Conservation (phyloP, 805 yeast genomes). For the Starmerella vaccinii region DNA sequence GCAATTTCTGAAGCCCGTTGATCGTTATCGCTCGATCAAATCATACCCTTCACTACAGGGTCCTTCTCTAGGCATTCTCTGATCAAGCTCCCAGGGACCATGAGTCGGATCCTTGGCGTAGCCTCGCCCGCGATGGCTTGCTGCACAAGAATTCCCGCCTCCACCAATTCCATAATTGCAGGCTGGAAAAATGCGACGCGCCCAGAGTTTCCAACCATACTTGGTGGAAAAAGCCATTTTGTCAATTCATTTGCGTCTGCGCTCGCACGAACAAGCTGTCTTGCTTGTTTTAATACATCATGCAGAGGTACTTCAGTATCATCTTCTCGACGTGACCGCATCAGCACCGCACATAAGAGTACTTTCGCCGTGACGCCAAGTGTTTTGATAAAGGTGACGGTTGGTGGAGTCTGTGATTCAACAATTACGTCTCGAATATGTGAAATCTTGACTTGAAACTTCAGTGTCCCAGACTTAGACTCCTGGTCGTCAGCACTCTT, state of each 20-base stretch:
- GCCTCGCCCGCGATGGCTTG: constrained; percentile 64
- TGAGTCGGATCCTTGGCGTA: constrained; percentile 50
- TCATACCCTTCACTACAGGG: constrained; percentile 33
- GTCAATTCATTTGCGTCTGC: constrained; percentile 27
- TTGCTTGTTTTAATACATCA: constrained; percentile 69
- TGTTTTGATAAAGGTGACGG: constrained; percentile 45
- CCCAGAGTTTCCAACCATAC: constrained; percentile 28
- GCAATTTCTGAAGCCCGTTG: no score
- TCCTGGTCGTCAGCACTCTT: constrained; percentile 12
- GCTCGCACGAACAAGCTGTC: constrained; percentile 40
- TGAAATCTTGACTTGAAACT: constrained; percentile 33
- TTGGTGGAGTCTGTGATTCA: constrained; percentile 69
- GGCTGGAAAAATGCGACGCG: constrained; percentile 52
- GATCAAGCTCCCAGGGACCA: constrained; percentile 62
- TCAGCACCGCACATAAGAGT: constrained; percentile 55
- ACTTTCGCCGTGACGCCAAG: constrained; percentile 64
- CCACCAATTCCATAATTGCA: constrained; percentile 59
- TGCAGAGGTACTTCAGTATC: constrained; percentile 62
- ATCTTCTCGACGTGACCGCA: constrained; percentile 57
- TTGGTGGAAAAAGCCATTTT: constrained; percentile 18
- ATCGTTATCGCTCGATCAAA: constrained; percentile 17
- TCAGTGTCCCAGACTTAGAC: constrained; percentile 31
- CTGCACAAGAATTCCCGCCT: constrained; percentile 63
- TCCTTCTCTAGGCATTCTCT: constrained; percentile 51
- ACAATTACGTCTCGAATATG: constrained; percentile 72